Base-by-base conservation (phyloP, 805 yeast species). In the Wickerhamiella kurtzmanii region DNA sequence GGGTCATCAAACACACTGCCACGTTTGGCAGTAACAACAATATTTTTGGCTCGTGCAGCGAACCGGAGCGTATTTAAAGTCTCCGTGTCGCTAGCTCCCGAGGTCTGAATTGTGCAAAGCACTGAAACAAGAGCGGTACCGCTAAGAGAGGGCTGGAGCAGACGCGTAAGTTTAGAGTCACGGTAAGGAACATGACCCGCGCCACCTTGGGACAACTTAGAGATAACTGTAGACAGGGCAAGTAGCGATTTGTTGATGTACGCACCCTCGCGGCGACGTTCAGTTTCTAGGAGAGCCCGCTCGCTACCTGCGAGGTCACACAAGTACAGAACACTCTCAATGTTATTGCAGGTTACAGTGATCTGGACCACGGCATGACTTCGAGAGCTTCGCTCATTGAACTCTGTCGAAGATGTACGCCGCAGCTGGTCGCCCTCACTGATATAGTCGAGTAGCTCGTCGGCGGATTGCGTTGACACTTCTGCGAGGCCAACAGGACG, bases 261-360 rank as follows among this genome's bases (percentile, higher is more conserved):
- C 0, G 96, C 76, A 19, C 97, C 98, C 66, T 89, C 98, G 62
- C 87, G 85, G 47, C 96, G 69, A 56, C 97, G 73, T 59, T 85
- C 96, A 1, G 69, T 64, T 56, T 80, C 79, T 9, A 76, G 65
- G 2, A 80, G 76, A 0, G 94, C 95, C 45, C 82, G 74, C 64
- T 89, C 98, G n/a, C 95, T 82, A 22, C 98, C 98, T 0, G 98
- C 98, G 58, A 89, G 72, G 65, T 89, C 98, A 67, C 97, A 89
- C 47, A 89, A 70, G 32, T 89, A 84, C 28, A 89, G 73, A 0
- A 86, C 78, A 35, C 87, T 73, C 66, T 46, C 60, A 73, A 74
- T 1, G 70, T 66, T 3, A 21, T 28, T 41, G n/a, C 51, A 43
- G 36, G 67, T 67, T 16, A 89, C 60, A 48, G 77, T 69, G 18